A percentile compares a stretch with the other conserved stretches of the same genome.
phyloP scores from a whole-genome alignment of 768 basidiomycete genomes.

The Hemileccinum impolitum region DNA sequence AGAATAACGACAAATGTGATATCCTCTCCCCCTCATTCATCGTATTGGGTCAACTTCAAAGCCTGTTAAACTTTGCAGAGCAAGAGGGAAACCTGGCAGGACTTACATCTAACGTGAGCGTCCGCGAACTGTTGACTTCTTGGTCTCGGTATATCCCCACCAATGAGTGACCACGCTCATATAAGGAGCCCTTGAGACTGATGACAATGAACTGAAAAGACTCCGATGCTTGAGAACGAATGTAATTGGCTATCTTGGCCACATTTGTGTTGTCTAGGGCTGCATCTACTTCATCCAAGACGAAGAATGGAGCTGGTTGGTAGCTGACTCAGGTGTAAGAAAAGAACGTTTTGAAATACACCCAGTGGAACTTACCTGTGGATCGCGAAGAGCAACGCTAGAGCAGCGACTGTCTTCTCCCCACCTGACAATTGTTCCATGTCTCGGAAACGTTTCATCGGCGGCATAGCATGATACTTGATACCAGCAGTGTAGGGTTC shows the following conservation, averaged over 20 bases:
- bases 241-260: conserved; percentile 92
- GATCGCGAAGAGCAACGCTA: conserved; percentile 95
- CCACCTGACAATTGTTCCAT: conserved; percentile 99
- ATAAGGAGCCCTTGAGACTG: conserved; percentile 90
- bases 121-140: conserved; percentile 87
- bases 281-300: conserved; percentile 97
- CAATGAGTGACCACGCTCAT: conserved; percentile 84
- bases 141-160: conserved; percentile 96
- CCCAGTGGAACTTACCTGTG: conserved; percentile 60
- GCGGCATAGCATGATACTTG: conserved; percentile 99
- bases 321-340: conserved; percentile 50
- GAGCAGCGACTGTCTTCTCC: conserved; percentile 96
- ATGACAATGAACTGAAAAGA: conserved; percentile 96
- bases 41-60: conserved; percentile 27
- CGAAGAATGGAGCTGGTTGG: conserved; percentile 96
- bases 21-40: conserved; percentile 17
- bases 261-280: conserved; percentile 99
- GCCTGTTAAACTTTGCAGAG: conserved; percentile 5
- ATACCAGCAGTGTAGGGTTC: conserved; percentile 86
- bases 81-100: neutral
- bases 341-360: neutral
- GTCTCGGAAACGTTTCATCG: conserved; percentile 98
- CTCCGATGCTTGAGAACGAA: conserved; percentile 77
- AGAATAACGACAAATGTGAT: conserved; percentile 16
- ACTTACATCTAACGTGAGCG: conserved; percentile 85